phyloP scores from a whole-genome alignment of 2,329 filamentous ascomycete genomes.

The Sporothrix mexicana region DNA sequence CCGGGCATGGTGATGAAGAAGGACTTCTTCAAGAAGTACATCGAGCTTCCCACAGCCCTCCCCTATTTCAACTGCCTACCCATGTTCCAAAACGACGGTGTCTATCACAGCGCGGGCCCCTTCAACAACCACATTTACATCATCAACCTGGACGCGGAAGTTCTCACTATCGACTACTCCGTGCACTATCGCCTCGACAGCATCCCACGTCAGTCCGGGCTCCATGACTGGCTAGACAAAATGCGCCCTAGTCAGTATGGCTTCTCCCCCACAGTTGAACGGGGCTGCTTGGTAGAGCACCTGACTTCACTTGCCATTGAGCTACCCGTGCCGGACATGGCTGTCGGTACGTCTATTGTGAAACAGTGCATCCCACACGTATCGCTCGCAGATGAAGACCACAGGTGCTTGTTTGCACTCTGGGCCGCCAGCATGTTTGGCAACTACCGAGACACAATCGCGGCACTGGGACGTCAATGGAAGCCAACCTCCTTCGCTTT shows the following conservation, averaged over 20 bases:
- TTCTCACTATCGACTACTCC: slow-evolving; percentile 29
- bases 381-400: neutral
- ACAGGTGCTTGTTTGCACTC: neutral
- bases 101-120: neutral
- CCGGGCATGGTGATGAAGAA: neutral
- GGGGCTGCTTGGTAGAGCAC: slow-evolving; percentile 8
- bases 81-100: neutral
- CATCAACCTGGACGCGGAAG: slow-evolving; percentile 28
- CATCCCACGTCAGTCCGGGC: slow-evolving; percentile 10
- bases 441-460: neutral
- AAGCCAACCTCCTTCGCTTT: neutral
- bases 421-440: neutral
- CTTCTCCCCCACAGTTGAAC: neutral
- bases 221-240: neutral
- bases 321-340: neutral
- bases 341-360: neutral
- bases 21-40: neutral
- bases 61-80: neutral
- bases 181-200: slow-evolving; percentile 30
- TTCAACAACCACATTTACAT: neutral
- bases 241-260: slow-evolving; percentile 17
- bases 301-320: slow-evolving; percentile 27
- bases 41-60: neutral
- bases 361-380: neutral
- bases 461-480: slow-evolving; percentile 28